phyloP scores from a whole-genome alignment of 306 rosid genomes.

The Mucuna pruriens region DNA sequence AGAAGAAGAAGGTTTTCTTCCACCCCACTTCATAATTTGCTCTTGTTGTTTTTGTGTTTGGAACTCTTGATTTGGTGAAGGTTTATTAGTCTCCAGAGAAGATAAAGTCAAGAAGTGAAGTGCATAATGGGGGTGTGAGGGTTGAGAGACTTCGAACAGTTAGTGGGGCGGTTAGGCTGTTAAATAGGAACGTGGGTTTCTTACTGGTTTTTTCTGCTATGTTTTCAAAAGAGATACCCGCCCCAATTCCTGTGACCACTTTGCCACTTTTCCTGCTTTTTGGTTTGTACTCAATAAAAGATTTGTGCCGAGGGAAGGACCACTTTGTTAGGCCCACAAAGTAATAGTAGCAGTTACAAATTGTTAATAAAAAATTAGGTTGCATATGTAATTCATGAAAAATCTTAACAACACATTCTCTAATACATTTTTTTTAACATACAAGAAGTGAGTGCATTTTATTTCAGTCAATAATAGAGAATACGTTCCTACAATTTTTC shows the following conservation, averaged over 20 bases:
- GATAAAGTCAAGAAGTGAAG: conserved; percentile 25
- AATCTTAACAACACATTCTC: no score
- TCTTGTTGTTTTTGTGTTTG: conserved; percentile 4
- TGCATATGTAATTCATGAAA: no score
- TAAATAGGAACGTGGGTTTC: conserved; percentile 74
- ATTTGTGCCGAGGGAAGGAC: conserved; percentile 49
- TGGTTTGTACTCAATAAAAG: conserved; percentile 43
- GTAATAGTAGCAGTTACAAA: not conserved
- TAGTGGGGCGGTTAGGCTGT: conserved; percentile 58
- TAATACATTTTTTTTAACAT: no score
- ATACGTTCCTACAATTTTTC: no score
- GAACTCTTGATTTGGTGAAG: conserved; percentile 25
- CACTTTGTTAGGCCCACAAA: conserved; percentile 40
- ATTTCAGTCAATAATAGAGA: no score
- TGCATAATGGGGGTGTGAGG: conserved; percentile 18
- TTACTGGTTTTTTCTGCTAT: conserved; percentile 35
- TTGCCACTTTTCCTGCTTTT: conserved; percentile 45
- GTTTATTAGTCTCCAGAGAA: conserved; percentile 25
- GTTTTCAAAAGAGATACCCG: conserved; percentile 95
- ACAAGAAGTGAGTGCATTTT: no score
- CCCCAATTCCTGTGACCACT: conserved; percentile 90
- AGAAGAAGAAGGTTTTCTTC: conserved; percentile 57
- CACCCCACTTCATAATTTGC: conserved; percentile 79
- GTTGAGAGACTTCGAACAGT: conserved; percentile 33
- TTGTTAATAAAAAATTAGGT: conserved; percentile 16